phyloP scores from a whole-genome alignment of 2,329 filamentous ascomycete species.

The Colletotrichum tropicale region DNA sequence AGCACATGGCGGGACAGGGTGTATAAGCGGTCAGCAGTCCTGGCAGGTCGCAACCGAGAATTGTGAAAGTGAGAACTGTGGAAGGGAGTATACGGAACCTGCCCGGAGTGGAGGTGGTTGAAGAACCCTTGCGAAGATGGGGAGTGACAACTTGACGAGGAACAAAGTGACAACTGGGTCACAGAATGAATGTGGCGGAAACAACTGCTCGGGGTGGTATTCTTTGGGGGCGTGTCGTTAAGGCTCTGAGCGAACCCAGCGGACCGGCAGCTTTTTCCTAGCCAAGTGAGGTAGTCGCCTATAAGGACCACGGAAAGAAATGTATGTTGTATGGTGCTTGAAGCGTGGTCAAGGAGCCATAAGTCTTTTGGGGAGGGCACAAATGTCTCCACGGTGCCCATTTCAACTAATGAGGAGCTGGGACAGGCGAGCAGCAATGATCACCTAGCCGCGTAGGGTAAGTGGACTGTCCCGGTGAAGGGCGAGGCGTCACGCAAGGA shows the following conservation, averaged over 20 bases:
- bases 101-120: neutral
- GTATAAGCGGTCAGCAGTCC: neutral
- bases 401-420: neutral
- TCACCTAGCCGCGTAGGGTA: neutral
- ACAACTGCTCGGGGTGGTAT: neutral
- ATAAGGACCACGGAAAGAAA: neutral
- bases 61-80: neutral
- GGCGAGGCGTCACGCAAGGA: slow-evolving; percentile 6
- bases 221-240: neutral
- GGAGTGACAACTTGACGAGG: neutral
- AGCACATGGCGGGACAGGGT: neutral
- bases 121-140: neutral
- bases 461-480: neutral
- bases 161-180: neutral
- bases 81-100: neutral
- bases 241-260: neutral
- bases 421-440: neutral
- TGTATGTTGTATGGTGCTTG: slow-evolving; percentile 8
- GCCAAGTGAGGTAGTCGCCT: neutral
- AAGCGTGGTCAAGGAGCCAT: slow-evolving; percentile 29
- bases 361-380: neutral
- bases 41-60: neutral
- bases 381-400: neutral
- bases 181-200: neutral
- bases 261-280: neutral